A percentile compares a stretch with the other conserved stretches of the same genome.
Conservation (phyloP, 2,329 filamentous ascomycete species). For the Erysiphe pulchra region DNA sequence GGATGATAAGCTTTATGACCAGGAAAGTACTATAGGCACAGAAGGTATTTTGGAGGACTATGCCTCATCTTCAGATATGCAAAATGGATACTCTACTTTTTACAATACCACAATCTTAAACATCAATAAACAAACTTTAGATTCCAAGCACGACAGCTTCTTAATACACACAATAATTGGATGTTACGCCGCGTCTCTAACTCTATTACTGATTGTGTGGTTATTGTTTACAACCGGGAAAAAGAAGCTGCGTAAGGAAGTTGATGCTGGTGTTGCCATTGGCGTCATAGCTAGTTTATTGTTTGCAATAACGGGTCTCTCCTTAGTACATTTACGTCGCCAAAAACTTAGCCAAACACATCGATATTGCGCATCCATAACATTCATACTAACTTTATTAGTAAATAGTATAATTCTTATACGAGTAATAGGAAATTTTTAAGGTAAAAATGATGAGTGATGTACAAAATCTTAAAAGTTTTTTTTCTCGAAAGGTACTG, state of each 20-base stretch:
- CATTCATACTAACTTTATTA: constrained; percentile 21
- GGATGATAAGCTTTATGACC: constrained; percentile 5
- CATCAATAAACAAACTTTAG: constrained; percentile 23
- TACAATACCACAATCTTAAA: constrained; percentile 27
- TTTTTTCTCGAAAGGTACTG: too few relatives aligned
- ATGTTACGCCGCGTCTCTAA: constrained; percentile 30
- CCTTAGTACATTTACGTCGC: constrained; percentile 27
- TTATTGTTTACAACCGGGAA: constrained; percentile 42
- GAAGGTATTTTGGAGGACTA: constrained; percentile 24
- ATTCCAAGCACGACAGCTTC: constrained; percentile 25
- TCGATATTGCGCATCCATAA: constrained; percentile 6
- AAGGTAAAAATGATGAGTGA: not conserved
- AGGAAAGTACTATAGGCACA: constrained; percentile 12
- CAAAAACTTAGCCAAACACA: constrained; percentile 19
- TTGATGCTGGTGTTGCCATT: constrained; percentile 45
- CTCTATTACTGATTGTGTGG: constrained; percentile 37
- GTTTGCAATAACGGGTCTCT: constrained; percentile 34
- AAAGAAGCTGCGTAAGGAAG: constrained; percentile 40
- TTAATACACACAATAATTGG: constrained; percentile 27
- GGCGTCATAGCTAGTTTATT: constrained; percentile 41
- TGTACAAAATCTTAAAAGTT: too few relatives aligned
- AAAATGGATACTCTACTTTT: constrained; percentile 22
- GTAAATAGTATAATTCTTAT: constrained; percentile 26
- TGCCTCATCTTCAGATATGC: constrained; percentile 22
- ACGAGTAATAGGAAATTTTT: constrained; percentile 20